Conservation (phyloP, 2,329 filamentous ascomycete genomes). For the Alternaria infectoria region DNA sequence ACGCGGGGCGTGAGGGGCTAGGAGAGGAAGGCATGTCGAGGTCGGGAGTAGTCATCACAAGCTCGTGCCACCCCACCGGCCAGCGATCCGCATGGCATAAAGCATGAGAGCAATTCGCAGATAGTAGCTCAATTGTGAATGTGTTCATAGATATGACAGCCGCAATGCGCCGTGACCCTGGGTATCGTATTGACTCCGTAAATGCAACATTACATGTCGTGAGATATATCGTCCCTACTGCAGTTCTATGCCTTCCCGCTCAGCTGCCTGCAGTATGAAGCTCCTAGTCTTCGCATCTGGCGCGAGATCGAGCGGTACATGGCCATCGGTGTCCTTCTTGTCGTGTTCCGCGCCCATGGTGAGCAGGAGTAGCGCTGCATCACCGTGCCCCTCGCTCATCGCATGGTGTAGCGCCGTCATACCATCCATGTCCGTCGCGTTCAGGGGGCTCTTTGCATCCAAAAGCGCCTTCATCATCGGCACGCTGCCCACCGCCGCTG, state of each 20-base stretch:
- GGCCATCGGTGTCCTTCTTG: conserved; percentile 75
- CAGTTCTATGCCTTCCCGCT: conserved; percentile 81
- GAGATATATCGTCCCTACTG: conserved; percentile 19
- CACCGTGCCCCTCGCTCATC: conserved; percentile 75
- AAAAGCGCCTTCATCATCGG: conserved; percentile 84
- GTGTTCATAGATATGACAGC: neutral
- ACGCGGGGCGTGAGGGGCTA: neutral
- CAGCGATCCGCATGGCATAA: neutral
- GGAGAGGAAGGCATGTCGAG: neutral
- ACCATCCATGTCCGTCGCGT: conserved; percentile 81
- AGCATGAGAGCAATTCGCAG: neutral
- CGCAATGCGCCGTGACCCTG: conserved; percentile 6
- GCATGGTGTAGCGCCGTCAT: conserved; percentile 90
- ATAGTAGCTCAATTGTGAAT: neutral
- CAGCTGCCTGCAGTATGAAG: conserved; percentile 79
- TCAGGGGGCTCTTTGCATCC: conserved; percentile 78
- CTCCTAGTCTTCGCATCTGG: conserved; percentile 83
- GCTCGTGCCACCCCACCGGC: neutral
- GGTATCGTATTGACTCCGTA: conserved; percentile 19
- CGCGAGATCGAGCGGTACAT: conserved; percentile 77
- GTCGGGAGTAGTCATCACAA: neutral
- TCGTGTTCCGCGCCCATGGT: conserved; percentile 84
- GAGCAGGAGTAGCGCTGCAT: conserved; percentile 81
- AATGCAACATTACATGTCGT: conserved; percentile 5
- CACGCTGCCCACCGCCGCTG: conserved; percentile 86